These are phyloP conservation scores for Alopecurus myosuroides DNA, from an alignment of 176 grass and related monocot genomes.

Conservation along the genomic window DNA sequence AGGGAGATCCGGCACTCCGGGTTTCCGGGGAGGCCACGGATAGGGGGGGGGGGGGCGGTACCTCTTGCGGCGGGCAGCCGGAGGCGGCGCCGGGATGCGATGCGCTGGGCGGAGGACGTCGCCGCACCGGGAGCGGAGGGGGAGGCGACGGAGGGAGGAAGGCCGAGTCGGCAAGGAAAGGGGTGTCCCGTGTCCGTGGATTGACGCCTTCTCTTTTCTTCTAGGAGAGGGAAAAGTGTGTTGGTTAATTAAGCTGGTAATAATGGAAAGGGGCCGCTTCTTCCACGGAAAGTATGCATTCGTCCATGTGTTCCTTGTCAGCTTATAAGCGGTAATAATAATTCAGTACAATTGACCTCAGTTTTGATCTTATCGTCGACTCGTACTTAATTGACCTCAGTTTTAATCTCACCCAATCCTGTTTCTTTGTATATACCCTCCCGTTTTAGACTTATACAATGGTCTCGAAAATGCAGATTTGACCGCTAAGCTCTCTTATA, in stretches of 20 bases:
- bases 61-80: neutral
- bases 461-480: no score
- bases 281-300: neutral
- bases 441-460: no score
- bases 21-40: neutral
- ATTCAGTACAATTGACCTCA: no score
- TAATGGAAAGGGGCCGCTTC: neutral
- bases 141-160: neutral
- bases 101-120: neutral
- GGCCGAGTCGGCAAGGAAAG: conserved; percentile 4
- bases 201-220: neutral
- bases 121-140: neutral
- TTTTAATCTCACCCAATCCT: no score
- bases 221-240: neutral
- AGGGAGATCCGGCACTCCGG: neutral
- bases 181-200: neutral
- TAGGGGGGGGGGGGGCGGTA: neutral
- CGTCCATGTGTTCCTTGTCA: neutral
- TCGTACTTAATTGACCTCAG: no score
- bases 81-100: neutral
- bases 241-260: neutral
- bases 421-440: no score
- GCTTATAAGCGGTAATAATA: no score
- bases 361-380: no score
- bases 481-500: no score